Percentiles rank a stretch among this genome's conserved stretches.
These are phyloP conservation scores for Firmiana major DNA, from an alignment of 345 rosid species.

Conservation along the genomic window DNA sequence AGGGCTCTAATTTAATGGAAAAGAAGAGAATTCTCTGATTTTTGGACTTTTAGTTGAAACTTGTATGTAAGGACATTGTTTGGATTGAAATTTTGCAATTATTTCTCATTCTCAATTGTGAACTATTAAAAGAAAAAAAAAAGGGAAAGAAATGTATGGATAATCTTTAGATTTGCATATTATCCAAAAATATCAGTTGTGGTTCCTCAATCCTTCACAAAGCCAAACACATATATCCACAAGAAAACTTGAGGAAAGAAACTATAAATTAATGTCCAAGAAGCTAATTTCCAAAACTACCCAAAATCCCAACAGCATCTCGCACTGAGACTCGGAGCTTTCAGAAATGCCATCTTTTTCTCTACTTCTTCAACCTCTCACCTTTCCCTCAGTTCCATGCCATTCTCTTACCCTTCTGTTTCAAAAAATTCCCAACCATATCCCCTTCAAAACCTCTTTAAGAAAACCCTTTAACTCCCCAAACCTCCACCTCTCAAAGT, in stretches of 20 bases:
- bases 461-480: constrained; percentile 20
- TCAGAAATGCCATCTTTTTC: constrained; percentile 31
- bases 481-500: constrained; percentile 25
- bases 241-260: not conserved
- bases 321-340: not conserved
- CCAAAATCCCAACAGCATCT: constrained; percentile 1
- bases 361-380: constrained; percentile 35
- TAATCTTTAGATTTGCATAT: not conserved
- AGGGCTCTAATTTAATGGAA: too few relatives aligned
- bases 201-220: not conserved
- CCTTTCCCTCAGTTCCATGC: constrained; percentile 17
- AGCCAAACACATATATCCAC: not conserved
- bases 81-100: too few relatives aligned
- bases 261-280: not conserved
- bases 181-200: not conserved
- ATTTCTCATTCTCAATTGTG: too few relatives aligned
- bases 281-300: constrained; percentile 9
- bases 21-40: too few relatives aligned
- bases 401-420: constrained; percentile 24
- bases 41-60: too few relatives aligned
- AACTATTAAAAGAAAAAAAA: too few relatives aligned
- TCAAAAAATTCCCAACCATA: constrained; percentile 21
- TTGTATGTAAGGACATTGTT: too few relatives aligned
- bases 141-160: not conserved
- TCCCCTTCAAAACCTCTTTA: constrained; percentile 25